Conservation (phyloP, 2,329 filamentous ascomycete genomes). For the Decorospora gaudefroyi region DNA sequence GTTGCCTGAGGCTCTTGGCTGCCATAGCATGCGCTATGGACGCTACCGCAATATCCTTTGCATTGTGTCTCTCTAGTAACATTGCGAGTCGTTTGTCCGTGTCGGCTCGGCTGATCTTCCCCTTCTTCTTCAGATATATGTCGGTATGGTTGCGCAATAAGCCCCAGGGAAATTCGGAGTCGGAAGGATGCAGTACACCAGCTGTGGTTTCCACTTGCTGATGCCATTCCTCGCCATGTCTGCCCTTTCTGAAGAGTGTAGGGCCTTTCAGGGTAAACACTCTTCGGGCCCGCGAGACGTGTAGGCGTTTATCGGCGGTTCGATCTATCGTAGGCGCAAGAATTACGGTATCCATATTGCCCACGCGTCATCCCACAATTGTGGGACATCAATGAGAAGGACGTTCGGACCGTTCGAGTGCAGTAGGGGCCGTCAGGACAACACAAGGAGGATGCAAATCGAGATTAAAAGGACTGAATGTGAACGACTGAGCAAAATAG, state of each 20-base stretch:
- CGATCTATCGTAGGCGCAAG: slow-evolving; percentile 10
- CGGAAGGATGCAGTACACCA: slow-evolving; percentile 29
- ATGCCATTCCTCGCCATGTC: slow-evolving; percentile 40
- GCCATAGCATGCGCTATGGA: slow-evolving; percentile 39
- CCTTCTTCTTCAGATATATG: slow-evolving; percentile 39
- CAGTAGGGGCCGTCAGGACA: too few species aligned
- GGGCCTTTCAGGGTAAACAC: slow-evolving; percentile 18
- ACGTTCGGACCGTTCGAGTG: background rate
- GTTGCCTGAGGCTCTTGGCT: slow-evolving; percentile 25
- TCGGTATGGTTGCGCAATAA: slow-evolving; percentile 33
- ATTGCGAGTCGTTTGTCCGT: slow-evolving; percentile 27
- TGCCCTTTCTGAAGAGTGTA: slow-evolving; percentile 29
- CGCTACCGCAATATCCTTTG: slow-evolving; percentile 37
- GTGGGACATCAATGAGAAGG: background rate
- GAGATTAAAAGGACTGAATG: too few species aligned
- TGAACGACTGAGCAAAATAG: too few species aligned
- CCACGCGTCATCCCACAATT: background rate
- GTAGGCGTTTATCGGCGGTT: slow-evolving; percentile 13
- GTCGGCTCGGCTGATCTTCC: slow-evolving; percentile 32
- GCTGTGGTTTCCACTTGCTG: slow-evolving; percentile 31
- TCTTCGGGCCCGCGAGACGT: slow-evolving; percentile 21
- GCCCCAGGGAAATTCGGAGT: slow-evolving; percentile 32
- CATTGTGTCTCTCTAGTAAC: slow-evolving; percentile 27
- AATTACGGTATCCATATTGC: slow-evolving; percentile 6
- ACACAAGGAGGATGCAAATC: too few species aligned